Evolutionary conservation across 208 protist genomes (phyloP), one percentile per base, ranked within the genome.

Genomic region (Acanthamoeba royreba): DNA sequence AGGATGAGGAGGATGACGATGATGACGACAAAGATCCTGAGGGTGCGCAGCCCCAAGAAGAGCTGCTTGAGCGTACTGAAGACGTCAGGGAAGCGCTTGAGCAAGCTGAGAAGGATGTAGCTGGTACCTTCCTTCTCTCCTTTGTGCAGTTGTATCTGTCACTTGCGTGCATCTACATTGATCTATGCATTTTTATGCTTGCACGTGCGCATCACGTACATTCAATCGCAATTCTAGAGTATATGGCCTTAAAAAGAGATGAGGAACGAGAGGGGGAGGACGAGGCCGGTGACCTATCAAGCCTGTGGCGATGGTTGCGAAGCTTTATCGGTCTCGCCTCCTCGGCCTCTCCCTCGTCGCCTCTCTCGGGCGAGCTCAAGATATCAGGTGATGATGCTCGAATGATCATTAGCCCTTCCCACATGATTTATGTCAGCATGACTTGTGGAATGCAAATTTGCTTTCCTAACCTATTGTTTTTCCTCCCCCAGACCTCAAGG

Each of bases 21-120:
- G 33, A 86, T 13, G 85, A 93, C 2, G 79, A 91, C 4, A 58
- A 92, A 15, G 72, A 96, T 9, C 19, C 3, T 19, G 38, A 81
- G 3, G 38, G 17, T 38, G 3, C 49, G 25, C 43, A 31, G 55
- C 28, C 88, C 17, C 38, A 94, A 25, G 5, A 1, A 25, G 45
- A 89, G 66, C 1, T 74, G 1, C 72, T 83, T 52, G 81, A 89
- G 25, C 0, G 58, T n/a, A 88, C 77, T 11, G 53, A 92, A 25
- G 69, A 61, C n/a, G 45, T 93, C 35, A 87, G 17, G 31, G 28
- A 86, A 11, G 63, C 66, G 33, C 49, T 92, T 33, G 52, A 74
- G 25, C 77, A 94, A 35, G 74, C 58, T 47, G 83, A 55, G 31
- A 38, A 81, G 79, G 61, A 92, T 58, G 42, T 92, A 42, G 55